These are phyloP conservation scores for Trichoderma virens DNA, from an alignment of 495 filamentous ascomycete species.

Conservation along the genomic window DNA sequence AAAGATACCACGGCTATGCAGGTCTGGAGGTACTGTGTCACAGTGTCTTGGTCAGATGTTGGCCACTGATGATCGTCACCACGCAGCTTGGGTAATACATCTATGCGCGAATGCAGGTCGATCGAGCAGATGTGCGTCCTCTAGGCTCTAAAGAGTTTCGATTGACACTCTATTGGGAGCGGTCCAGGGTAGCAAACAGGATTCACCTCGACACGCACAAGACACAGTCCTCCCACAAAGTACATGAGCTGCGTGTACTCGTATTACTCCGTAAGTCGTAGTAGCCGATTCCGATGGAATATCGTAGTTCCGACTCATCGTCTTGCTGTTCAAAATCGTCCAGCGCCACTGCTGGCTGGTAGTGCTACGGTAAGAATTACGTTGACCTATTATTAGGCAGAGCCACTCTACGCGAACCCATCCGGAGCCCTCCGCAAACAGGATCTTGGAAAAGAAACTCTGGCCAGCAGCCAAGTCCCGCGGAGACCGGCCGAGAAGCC, in stretches of 20 bases:
- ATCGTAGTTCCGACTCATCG: background rate
- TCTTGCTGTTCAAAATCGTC: background rate
- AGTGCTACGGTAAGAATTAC: too few species aligned
- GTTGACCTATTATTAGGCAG: too few species aligned
- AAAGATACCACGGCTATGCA: background rate
- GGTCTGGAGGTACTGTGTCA: background rate
- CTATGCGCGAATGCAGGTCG: background rate
- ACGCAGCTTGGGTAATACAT: background rate
- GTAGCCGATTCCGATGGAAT: background rate
- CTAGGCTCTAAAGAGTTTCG: background rate
- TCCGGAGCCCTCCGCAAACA: background rate
- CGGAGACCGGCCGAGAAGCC: background rate
- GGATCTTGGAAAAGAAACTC: background rate
- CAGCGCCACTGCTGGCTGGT: too few species aligned
- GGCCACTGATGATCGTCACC: background rate
- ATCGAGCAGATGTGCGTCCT: background rate
- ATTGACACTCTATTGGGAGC: background rate
- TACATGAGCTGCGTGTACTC: too few species aligned
- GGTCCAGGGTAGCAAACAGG: background rate
- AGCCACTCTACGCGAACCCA: background rate
- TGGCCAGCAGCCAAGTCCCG: background rate
- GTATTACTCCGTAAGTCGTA: too few species aligned
- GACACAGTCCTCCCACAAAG: too few species aligned
- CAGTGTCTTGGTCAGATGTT: background rate
- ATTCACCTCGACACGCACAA: background rate